phyloP scores from a whole-genome alignment of 169 alveolate genomes.

The Sarcocystis neurona region DNA sequence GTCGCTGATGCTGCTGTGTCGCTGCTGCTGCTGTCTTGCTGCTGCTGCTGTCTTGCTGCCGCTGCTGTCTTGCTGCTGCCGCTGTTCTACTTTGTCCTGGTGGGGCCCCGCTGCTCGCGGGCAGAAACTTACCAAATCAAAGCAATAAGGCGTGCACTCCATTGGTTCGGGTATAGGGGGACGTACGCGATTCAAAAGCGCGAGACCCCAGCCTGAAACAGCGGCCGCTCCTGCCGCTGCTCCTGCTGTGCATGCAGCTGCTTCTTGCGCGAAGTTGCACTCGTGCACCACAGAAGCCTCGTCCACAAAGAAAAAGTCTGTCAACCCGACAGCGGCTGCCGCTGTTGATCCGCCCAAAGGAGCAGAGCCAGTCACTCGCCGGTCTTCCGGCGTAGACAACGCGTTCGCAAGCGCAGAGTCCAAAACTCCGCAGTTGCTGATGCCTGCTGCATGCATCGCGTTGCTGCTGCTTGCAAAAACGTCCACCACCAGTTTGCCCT shows the following conservation, averaged over 20 bases:
- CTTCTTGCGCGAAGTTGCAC: neutral
- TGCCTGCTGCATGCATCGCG: neutral
- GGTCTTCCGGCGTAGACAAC: too few species aligned
- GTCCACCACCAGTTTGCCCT: constrained; percentile 7
- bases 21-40: too few species aligned
- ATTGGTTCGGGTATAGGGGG: neutral
- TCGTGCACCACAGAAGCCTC: neutral
- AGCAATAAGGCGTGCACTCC: constrained; percentile 5
- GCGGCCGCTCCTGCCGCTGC: neutral
- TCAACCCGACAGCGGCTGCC: too few species aligned
- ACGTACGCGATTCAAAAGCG: neutral
- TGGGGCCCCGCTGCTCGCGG: too few species aligned
- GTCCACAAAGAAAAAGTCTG: neutral
- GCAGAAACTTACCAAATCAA: constrained; percentile 3
- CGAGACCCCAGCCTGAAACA: neutral
- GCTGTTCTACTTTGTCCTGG: too few species aligned
- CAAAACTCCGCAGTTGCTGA: too few species aligned
- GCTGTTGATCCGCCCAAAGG: too few species aligned
- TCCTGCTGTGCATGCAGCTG: neutral
- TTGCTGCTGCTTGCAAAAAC: neutral
- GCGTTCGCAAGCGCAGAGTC: too few species aligned
- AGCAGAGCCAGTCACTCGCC: neutral
- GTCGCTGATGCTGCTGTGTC: too few species aligned
- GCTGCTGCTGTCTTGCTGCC: too few species aligned
- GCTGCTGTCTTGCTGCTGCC: too few species aligned